Conservation (phyloP, 2,329 filamentous ascomycete species). For the Penicillium sp. region DNA sequence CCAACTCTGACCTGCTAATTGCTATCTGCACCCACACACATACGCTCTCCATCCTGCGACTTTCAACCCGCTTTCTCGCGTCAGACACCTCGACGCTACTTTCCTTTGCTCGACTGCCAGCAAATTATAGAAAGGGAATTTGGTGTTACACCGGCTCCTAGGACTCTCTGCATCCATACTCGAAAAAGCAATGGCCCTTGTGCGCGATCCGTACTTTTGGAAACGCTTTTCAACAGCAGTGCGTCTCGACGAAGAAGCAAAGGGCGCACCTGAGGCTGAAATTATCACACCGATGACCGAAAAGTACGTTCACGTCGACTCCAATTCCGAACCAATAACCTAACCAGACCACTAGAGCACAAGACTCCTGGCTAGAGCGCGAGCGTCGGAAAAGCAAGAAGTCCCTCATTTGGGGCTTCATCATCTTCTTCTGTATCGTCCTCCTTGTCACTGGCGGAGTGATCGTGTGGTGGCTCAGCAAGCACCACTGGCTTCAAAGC, state of each 20-base stretch:
- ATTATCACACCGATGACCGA: not conserved
- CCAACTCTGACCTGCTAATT: not conserved
- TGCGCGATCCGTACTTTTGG: conserved; percentile 62
- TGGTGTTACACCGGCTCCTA: not conserved
- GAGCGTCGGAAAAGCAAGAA: conserved; percentile 53
- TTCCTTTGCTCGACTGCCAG: not conserved
- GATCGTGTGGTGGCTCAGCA: conserved; percentile 45
- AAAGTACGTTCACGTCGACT: not conserved
- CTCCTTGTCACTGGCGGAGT: conserved; percentile 47
- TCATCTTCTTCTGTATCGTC: conserved; percentile 31
- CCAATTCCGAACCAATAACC: not conserved
- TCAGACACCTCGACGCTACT: not conserved
- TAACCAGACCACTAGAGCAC: conserved; percentile 39
- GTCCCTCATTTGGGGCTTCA: conserved; percentile 46
- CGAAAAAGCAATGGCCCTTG: conserved; percentile 44
- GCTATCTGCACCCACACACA: not conserved
- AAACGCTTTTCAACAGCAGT: conserved; percentile 60
- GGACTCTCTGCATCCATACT: not conserved
- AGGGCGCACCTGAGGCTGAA: conserved; percentile 11
- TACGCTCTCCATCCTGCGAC: not conserved
- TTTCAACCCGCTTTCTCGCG: not conserved
- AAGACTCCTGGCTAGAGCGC: conserved; percentile 52
- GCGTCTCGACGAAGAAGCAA: conserved; percentile 55
- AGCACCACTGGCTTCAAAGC: conserved; percentile 34
- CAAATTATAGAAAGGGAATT: not conserved